Evolutionary conservation across 495 filamentous ascomycete genomes (phyloP).

Genomic region (Aspergillus cristatus): DNA sequence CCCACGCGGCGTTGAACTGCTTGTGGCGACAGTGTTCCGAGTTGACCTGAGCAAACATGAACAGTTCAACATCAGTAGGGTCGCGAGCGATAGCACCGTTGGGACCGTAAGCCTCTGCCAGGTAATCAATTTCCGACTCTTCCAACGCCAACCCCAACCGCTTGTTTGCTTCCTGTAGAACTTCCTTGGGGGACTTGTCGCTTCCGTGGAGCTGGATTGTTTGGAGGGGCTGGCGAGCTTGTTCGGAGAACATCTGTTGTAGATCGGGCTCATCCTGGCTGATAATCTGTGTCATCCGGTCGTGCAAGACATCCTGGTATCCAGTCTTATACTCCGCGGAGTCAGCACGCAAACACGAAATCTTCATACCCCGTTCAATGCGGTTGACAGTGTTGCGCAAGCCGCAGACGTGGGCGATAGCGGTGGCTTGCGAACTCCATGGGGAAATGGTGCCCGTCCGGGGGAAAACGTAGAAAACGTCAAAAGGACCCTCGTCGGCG

Average conservation of each 20-base stretch:
- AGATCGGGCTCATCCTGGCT: conserved; percentile 56
- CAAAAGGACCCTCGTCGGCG: conserved; percentile 30
- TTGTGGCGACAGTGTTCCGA: conserved; percentile 57
- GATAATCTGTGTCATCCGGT: conserved; percentile 88
- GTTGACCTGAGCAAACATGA: conserved; percentile 96
- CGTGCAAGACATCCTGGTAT: conserved; percentile 66
- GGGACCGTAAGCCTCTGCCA: conserved; percentile 72
- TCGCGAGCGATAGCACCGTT: conserved; percentile 57
- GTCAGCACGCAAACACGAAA: conserved; percentile 40
- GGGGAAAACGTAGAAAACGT: conserved; percentile 64
- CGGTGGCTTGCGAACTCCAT: conserved; percentile 95
- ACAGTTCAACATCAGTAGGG: conserved; percentile 87
- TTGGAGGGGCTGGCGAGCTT: conserved; percentile 57
- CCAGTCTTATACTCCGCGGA: conserved; percentile 37
- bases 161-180: conserved; percentile 74
- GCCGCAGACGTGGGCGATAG: conserved; percentile 87
- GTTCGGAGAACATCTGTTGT: conserved; percentile 68
- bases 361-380: conserved; percentile 79
- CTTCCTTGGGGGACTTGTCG: conserved; percentile 51
- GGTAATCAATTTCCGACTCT: conserved; percentile 83
- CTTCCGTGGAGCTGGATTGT: conserved; percentile 60
- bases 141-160: conserved; percentile 78
- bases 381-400: conserved; percentile 62
- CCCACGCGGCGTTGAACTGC: conserved; percentile 96
- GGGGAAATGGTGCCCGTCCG: conserved; percentile 80